A percentile compares a stretch with the other conserved stretches of the same genome.
Evolutionary conservation across 2,329 filamentous ascomycete species (phyloP).

Genomic region (Pleomassaria siparia): DNA sequence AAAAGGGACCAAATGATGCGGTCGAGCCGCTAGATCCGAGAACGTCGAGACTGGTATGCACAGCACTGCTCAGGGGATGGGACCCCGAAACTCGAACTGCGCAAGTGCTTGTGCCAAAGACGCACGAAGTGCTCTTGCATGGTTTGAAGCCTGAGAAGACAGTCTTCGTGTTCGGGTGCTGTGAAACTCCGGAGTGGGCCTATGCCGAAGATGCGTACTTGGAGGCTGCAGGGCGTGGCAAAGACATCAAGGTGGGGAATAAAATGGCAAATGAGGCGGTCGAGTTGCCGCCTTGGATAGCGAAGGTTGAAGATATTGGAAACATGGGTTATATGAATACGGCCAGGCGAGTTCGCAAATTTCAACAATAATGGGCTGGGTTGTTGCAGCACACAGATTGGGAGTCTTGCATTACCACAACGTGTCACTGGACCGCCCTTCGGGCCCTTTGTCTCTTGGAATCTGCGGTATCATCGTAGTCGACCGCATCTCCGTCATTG

Average conservation of each 20-base stretch:
- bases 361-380: constrained; percentile 21
- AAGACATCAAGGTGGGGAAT: constrained; percentile 10
- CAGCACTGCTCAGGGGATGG: constrained; percentile 71
- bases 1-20: constrained; percentile 49
- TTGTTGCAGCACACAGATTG: no score
- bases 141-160: constrained; percentile 28
- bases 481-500: no score
- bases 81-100: constrained; percentile 57
- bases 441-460: no score
- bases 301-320: constrained; percentile 17
- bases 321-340: constrained; percentile 35
- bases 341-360: constrained; percentile 33
- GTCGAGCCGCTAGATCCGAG: constrained; percentile 57
- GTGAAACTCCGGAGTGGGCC: constrained; percentile 37
- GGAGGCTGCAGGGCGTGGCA: constrained; percentile 1
- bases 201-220: constrained; percentile 34
- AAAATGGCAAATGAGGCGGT: constrained; percentile 7
- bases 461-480: no score
- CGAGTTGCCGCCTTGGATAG: constrained; percentile 25
- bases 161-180: constrained; percentile 35
- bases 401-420: no score
- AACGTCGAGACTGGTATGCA: constrained; percentile 61
- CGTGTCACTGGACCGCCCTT: no score
- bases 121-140: constrained; percentile 26
- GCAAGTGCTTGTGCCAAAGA: constrained; percentile 66